phyloP scores from a whole-genome alignment of 352 stramenopile species.

The Globisporangium viniferum region DNA sequence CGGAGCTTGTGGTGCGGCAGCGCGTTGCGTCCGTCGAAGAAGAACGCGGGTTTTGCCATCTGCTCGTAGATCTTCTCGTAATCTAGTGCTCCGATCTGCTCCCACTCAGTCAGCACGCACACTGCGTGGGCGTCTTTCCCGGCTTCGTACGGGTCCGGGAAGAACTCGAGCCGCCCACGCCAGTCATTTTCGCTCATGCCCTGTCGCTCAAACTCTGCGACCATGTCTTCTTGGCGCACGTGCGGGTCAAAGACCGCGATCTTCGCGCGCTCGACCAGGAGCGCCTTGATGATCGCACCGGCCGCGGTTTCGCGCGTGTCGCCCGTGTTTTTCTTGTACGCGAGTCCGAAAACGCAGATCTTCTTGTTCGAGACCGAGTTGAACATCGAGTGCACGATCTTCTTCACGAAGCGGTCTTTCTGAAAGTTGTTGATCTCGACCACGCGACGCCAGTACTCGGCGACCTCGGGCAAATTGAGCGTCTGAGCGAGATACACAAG shows the following conservation, averaged over 20 bases:
- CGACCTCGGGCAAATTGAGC: slow-evolving; percentile 97
- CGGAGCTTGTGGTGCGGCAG: slow-evolving; percentile 92
- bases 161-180: slow-evolving; percentile 22
- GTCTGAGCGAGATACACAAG: slow-evolving; percentile 98
- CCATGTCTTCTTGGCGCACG: slow-evolving; percentile 94
- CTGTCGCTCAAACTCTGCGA: slow-evolving; percentile 79
- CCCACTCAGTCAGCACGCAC: slow-evolving; percentile 26
- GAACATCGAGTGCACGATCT: slow-evolving; percentile 98
- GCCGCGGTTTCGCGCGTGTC: slow-evolving; percentile 98
- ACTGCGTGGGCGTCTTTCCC: slow-evolving; percentile 92
- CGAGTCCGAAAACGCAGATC: slow-evolving; percentile 99
- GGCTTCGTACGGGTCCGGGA: slow-evolving; percentile 90
- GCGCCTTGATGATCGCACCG: slow-evolving; percentile 95
- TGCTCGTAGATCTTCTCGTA: slow-evolving; percentile 94
- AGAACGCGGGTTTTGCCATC: slow-evolving; percentile 99
- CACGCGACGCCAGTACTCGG: slow-evolving; percentile 99
- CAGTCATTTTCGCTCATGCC: slow-evolving; percentile 84
- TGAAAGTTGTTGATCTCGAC: slow-evolving; percentile 99
- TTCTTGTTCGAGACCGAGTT: slow-evolving; percentile 99
- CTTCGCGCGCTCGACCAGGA: slow-evolving; percentile 95
- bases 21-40: slow-evolving; percentile 99
- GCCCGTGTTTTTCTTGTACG: slow-evolving; percentile 99
- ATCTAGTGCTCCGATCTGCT: slow-evolving; percentile 98
- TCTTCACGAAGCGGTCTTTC: slow-evolving; percentile 98
- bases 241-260: slow-evolving; percentile 99